Conservation (phyloP, 805 yeast genomes). For the Wickerhamiella sorbophila region DNA sequence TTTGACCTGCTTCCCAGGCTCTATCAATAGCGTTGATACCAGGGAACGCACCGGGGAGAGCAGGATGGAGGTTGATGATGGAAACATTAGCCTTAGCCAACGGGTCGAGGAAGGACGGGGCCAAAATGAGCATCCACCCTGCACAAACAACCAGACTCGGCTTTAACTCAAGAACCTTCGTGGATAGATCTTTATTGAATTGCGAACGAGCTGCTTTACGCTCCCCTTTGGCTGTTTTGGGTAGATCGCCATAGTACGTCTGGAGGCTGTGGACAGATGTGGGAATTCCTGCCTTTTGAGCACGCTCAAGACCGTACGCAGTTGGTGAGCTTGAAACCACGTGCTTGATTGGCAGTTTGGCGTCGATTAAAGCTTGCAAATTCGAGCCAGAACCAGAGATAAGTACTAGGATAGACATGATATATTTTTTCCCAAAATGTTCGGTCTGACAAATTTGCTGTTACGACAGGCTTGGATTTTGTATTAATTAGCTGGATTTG, state of each 20-base stretch:
- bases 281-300: constrained; percentile 54
- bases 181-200: constrained; percentile 70
- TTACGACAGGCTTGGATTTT: too few species aligned
- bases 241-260: constrained; percentile 55
- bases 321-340: constrained; percentile 74
- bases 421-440: background rate
- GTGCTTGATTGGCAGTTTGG: constrained; percentile 42
- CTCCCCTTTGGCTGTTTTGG: constrained; percentile 48
- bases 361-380: constrained; percentile 84
- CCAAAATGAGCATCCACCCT: constrained; percentile 93
- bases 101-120: constrained; percentile 59
- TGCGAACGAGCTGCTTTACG: constrained; percentile 48
- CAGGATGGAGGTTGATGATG: constrained; percentile 90
- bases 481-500: too few species aligned
- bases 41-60: constrained; percentile 92
- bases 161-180: constrained; percentile 38
- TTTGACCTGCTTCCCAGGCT: constrained; percentile 91
- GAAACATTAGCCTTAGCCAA: constrained; percentile 47
- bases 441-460: background rate
- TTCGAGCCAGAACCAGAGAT: constrained; percentile 96
- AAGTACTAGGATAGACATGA: constrained; percentile 49
- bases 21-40: constrained; percentile 96
- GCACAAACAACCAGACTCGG: constrained; percentile 94
- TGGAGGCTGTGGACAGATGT: constrained; percentile 56
- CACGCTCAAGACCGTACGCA: constrained; percentile 84